Conservation (phyloP, 441 rosid genomes). For the Pelargonium cotyledonis region DNA sequence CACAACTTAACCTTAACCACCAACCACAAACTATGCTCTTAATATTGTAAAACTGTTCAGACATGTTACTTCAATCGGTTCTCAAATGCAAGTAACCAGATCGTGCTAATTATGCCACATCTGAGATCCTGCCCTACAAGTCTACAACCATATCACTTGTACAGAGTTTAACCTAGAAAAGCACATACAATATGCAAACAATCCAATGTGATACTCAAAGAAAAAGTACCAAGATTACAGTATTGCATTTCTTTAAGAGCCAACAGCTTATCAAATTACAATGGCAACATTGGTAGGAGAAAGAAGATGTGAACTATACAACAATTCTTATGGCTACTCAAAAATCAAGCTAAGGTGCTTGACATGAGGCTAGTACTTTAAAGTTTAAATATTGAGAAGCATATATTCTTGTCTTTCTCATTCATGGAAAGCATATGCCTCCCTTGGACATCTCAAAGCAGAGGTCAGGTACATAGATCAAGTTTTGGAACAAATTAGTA, state of each 20-base stretch:
- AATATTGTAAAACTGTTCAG: neutral
- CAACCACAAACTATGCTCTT: neutral
- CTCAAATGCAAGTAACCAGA: neutral
- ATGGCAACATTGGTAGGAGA: neutral
- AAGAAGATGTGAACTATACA: neutral
- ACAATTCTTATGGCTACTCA: neutral
- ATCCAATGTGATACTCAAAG: neutral
- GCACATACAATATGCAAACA: neutral
- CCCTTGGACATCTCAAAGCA: too few species aligned
- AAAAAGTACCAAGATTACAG: neutral
- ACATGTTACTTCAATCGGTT: too few species aligned
- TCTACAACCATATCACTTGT: neutral
- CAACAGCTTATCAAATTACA: neutral
- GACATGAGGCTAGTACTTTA: neutral
- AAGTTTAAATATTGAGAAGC: neutral
- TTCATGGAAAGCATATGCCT: neutral
- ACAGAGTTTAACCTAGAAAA: neutral
- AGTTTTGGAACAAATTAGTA: too few species aligned
- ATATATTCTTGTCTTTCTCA: neutral
- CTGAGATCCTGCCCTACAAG: neutral
- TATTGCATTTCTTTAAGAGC: neutral
- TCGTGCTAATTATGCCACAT: neutral
- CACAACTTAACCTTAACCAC: neutral
- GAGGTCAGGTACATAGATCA: too few species aligned
- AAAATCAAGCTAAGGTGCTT: conserved; percentile 2